Evolutionary conservation across 331 rosid species (phyloP).

Genomic region (Quercus tomentella): DNA sequence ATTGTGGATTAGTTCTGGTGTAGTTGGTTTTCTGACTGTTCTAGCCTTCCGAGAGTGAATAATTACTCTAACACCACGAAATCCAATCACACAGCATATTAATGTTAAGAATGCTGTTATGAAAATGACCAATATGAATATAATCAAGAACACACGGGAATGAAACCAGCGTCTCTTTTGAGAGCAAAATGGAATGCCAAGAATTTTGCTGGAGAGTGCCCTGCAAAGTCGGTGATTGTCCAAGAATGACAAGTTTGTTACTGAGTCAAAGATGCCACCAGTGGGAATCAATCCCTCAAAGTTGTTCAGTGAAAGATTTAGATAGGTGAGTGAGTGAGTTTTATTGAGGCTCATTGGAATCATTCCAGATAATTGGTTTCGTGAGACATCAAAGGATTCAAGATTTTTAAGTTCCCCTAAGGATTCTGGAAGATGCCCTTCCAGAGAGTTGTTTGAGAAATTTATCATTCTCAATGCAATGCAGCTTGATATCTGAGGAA

Average conservation of each 20-base stretch:
- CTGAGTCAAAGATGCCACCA: slow-evolving; percentile 49
- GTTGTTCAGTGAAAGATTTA: slow-evolving; percentile 58
- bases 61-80: slow-evolving; percentile 25
- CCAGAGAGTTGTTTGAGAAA: slow-evolving; percentile 50
- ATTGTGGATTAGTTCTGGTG: slow-evolving; percentile 37
- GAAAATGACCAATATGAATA: slow-evolving; percentile 36
- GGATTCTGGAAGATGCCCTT: slow-evolving; percentile 51
- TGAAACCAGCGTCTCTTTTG: slow-evolving; percentile 26
- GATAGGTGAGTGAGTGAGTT: slow-evolving; percentile 32
- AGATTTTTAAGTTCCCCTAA: slow-evolving; percentile 53
- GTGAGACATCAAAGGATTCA: slow-evolving; percentile 47
- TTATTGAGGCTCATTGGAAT: slow-evolving; percentile 47
- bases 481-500: slow-evolving; percentile 59
- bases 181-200: slow-evolving; percentile 29
- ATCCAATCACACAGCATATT: slow-evolving; percentile 40
- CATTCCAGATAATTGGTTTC: slow-evolving; percentile 42
- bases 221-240: slow-evolving; percentile 53
- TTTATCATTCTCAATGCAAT: slow-evolving; percentile 47
- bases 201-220: slow-evolving; percentile 31
- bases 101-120: slow-evolving; percentile 41
- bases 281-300: slow-evolving; percentile 55
- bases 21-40: slow-evolving; percentile 15
- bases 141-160: slow-evolving; percentile 20
- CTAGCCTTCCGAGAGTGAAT: slow-evolving; percentile 22
- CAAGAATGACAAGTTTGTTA: slow-evolving; percentile 41